These are phyloP conservation scores for Colletotrichum cereale DNA, from an alignment of 2,329 filamentous ascomycete species.

Conservation along the genomic window DNA sequence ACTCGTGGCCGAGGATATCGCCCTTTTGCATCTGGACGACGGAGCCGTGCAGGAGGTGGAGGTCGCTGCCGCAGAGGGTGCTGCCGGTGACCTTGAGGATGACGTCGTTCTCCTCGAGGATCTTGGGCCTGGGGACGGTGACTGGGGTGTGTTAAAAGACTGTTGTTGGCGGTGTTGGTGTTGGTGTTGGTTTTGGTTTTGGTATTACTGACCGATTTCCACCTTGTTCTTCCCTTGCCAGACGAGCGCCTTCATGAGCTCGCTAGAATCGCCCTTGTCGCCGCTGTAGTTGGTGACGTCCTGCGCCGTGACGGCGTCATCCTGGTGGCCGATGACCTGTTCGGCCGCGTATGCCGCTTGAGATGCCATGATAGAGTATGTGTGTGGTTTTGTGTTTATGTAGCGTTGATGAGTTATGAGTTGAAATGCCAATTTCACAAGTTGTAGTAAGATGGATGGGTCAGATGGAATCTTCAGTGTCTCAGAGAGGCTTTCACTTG, in stretches of 20 bases:
- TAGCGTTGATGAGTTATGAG: background rate
- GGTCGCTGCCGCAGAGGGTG: slow-evolving; percentile 70
- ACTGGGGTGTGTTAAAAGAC: slow-evolving; percentile 50
- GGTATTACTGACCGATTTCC: slow-evolving; percentile 64
- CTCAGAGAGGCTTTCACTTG: too few species aligned
- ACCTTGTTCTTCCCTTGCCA: slow-evolving; percentile 89
- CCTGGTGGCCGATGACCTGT: slow-evolving; percentile 75
- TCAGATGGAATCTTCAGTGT: background rate
- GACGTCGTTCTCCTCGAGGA: slow-evolving; percentile 81
- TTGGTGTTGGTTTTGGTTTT: too few species aligned
- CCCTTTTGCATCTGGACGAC: slow-evolving; percentile 72
- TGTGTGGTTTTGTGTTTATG: slow-evolving; percentile 40
- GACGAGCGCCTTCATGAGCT: slow-evolving; percentile 82
- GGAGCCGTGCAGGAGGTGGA: slow-evolving; percentile 68
- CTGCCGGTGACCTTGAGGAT: slow-evolving; percentile 82
- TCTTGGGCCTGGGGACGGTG: slow-evolving; percentile 76
- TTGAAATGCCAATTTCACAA: background rate
- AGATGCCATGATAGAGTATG: too few species aligned
- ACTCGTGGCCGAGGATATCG: slow-evolving; percentile 76
- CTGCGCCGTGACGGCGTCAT: slow-evolving; percentile 74
- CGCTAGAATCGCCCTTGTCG: slow-evolving; percentile 59
- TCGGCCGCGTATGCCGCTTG: slow-evolving; percentile 78
- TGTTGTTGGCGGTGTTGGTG: too few species aligned
- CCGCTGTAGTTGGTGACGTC: slow-evolving; percentile 73
- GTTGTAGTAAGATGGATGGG: background rate